Evolutionary conservation across 2,329 filamentous ascomycete species (phyloP).

Genomic region (Xylaria sp.): DNA sequence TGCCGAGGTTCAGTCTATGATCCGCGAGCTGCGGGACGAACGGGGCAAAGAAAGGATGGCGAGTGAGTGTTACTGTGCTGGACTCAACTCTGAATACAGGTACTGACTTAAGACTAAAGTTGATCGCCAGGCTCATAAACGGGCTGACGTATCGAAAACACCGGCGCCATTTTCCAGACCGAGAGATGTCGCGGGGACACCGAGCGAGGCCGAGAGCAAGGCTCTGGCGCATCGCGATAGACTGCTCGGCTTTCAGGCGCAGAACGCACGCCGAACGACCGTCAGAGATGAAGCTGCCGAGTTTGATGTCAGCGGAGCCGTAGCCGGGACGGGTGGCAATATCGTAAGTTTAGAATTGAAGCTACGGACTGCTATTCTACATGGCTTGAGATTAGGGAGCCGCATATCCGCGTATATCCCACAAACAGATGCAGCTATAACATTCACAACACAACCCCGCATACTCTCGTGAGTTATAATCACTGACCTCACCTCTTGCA

Average conservation of each 20-base stretch:
- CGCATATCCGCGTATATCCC: neutral
- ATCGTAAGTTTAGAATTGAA: conserved; percentile 50
- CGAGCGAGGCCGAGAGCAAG: conserved; percentile 65
- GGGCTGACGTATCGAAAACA: conserved; percentile 66
- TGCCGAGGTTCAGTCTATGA: conserved; percentile 82
- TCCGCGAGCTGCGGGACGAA: conserved; percentile 81
- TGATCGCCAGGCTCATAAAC: conserved; percentile 73
- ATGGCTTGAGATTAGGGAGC: neutral
- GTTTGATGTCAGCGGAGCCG: conserved; percentile 58
- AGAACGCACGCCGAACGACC: conserved; percentile 83
- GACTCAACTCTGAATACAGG: neutral
- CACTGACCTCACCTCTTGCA: neutral
- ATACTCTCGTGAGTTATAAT: neutral
- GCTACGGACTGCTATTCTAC: neutral
- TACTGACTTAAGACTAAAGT: conserved; percentile 42
- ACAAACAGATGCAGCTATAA: too few relatives aligned
- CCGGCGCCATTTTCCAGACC: conserved; percentile 65
- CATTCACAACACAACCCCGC: too few relatives aligned
- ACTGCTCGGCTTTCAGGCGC: conserved; percentile 80
- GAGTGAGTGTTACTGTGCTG: conserved; percentile 6
- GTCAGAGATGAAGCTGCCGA: conserved; percentile 83
- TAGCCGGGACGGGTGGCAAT: conserved; percentile 57
- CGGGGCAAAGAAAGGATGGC: conserved; percentile 86
- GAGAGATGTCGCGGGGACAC: conserved; percentile 43
- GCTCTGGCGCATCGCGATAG: conserved; percentile 82